These are phyloP conservation scores for Millerozyma miso DNA, from an alignment of 805 yeast genomes.

Conservation along the genomic window DNA sequence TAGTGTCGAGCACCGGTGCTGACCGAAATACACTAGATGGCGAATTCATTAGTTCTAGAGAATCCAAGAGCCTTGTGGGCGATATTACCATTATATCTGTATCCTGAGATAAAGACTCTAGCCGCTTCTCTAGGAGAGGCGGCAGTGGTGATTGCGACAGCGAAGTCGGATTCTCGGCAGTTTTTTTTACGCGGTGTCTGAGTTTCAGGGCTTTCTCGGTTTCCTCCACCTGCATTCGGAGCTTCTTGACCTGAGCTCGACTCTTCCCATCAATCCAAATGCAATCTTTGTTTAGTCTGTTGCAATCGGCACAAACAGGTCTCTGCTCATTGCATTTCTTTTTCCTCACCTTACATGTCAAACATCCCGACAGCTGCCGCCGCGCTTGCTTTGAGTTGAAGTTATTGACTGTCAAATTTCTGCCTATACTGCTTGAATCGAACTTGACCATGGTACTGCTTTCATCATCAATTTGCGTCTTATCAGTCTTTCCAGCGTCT, in stretches of 20 bases:
- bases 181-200: slow-evolving; percentile 29
- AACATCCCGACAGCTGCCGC: slow-evolving; percentile 57
- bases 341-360: slow-evolving; percentile 65
- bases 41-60: not conserved
- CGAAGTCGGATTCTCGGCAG: not conserved
- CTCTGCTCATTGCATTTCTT: slow-evolving; percentile 50
- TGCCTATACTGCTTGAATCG: slow-evolving; percentile 12
- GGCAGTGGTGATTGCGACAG: not conserved
- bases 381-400: slow-evolving; percentile 15
- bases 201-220: slow-evolving; percentile 40
- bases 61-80: not conserved
- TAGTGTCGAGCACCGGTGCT: not conserved
- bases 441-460: slow-evolving; percentile 18
- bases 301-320: slow-evolving; percentile 51
- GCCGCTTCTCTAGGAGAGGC: not conserved
- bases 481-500: too few species aligned
- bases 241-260: slow-evolving; percentile 27
- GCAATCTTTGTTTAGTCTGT: slow-evolving; percentile 43
- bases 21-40: not conserved
- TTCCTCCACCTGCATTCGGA: slow-evolving; percentile 33
- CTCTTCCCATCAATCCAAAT: slow-evolving; percentile 44
- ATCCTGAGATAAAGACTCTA: not conserved
- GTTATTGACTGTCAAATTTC: not conserved
- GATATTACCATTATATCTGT: not conserved
- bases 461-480: not conserved